Conservation (phyloP, 2,329 filamentous ascomycete genomes). For the Juglanconis oblonga region DNA sequence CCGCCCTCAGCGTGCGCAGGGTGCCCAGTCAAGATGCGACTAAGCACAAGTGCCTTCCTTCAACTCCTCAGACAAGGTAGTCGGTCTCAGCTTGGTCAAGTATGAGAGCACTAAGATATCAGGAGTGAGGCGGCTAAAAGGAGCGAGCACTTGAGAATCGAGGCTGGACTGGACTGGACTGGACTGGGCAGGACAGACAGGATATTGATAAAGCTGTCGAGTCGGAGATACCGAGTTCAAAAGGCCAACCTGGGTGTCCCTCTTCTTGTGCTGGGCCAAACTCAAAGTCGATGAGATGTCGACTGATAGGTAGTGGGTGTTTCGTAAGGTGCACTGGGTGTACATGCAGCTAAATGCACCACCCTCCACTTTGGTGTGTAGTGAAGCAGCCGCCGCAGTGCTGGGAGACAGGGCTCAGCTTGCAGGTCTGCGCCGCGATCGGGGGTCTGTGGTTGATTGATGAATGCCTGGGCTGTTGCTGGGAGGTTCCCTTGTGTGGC, state of each 20-base stretch:
- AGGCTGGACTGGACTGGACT: not conserved
- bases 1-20: no score
- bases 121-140: not conserved
- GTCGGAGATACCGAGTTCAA: constrained; percentile 1
- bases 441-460: no score
- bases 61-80: not conserved
- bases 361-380: constrained; percentile 7
- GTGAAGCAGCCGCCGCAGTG: no score
- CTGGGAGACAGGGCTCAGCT: no score
- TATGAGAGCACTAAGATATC: constrained; percentile 2
- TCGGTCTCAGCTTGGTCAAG: not conserved
- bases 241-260: not conserved
- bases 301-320: not conserved
- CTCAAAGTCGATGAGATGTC: not conserved
- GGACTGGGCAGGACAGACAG: not conserved
- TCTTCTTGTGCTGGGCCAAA: not conserved
- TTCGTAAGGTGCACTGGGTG: not conserved
- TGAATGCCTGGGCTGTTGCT: no score
- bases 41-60: not conserved
- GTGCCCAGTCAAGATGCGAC: no score
- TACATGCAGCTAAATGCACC: constrained; percentile 1
- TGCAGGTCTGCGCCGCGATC: no score
- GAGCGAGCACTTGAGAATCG: not conserved
- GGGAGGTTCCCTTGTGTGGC: no score
- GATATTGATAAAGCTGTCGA: no score